Percentiles rank a stretch among this genome's conserved stretches.
phyloP scores from a whole-genome alignment of 2,329 filamentous ascomycete genomes.

The Fusarium lyarnte region DNA sequence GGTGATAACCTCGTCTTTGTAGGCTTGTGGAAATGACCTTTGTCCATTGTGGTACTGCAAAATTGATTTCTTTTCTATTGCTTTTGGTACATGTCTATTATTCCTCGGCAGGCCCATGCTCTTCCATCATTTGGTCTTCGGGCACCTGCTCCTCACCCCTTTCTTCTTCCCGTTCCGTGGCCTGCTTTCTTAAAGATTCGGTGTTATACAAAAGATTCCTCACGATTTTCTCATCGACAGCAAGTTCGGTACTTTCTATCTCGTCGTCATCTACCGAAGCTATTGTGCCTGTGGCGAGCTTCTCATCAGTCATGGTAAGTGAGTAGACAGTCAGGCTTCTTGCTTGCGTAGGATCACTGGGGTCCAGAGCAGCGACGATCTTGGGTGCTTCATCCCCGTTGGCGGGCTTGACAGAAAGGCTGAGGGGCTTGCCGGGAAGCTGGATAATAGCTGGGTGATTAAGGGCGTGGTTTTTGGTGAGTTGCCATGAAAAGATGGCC shows the following conservation, averaged over 20 bases:
- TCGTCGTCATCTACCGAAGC: conserved; percentile 38
- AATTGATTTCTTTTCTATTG: neutral
- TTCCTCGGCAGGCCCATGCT: conserved; percentile 8
- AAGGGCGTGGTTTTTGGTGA: conserved; percentile 60
- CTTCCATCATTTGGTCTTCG: conserved; percentile 13
- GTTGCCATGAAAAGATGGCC: conserved; percentile 73
- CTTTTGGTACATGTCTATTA: neutral
- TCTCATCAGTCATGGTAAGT: conserved; percentile 46
- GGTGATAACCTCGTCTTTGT: neutral
- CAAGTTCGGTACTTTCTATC: conserved; percentile 45
- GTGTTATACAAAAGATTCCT: conserved; percentile 56
- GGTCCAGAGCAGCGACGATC: conserved; percentile 55
- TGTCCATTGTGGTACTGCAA: neutral
- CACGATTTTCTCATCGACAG: conserved; percentile 52
- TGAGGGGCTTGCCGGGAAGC: conserved; percentile 73
- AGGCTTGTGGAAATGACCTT: neutral
- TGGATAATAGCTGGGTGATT: conserved; percentile 58
- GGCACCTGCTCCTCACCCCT: conserved; percentile 31
- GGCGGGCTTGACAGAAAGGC: conserved; percentile 51
- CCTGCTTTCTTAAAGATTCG: conserved; percentile 60
- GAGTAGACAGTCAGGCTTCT: conserved; percentile 47
- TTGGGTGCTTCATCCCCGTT: conserved; percentile 36
- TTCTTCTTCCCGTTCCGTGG: conserved; percentile 38
- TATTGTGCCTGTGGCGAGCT: conserved; percentile 45
- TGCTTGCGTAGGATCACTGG: conserved; percentile 40